Base-by-base conservation (phyloP, 1,284 basidiomycete genomes). In the Psilocybe mexicana region DNA sequence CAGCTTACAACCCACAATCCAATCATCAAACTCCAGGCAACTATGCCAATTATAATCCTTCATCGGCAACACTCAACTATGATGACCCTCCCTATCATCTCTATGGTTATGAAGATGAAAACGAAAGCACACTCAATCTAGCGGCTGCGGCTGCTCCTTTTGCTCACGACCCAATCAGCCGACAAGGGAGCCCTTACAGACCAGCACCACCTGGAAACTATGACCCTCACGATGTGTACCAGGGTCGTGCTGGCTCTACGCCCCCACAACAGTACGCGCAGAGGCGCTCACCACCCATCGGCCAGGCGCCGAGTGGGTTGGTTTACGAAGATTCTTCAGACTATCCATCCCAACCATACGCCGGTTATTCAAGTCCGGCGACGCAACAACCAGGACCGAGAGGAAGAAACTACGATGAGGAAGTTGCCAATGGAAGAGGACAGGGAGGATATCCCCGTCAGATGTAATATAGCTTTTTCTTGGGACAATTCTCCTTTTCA, bases 1-100 rank as follows among this genome's bases (percentile, higher is more conserved):
- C 88, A 25, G 79, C 82, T 24, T 89, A 87, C 72, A 84, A 81
- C 55, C 79, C 79, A 43, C 85, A 87, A 65, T 76, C 81, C 51
- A 68, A 71, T 11, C 74, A 81, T 42, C 83, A 84, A 64, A 60
- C 73, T n/a, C 69, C 77, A 28, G 77, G 76, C 51, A 72, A 74
- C 12, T 79, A 81, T 60, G 68, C 77, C 38, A 79, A 79, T 49
- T 86, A 81, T 74, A 85, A 85, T 65, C 74, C 76, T 28, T 89
- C 88, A 5, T 69, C 79, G 40, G 70, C 78, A 50, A 78, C 80
- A 46, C 74, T 88, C 52, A 75, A 67, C 8, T 78, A 85, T 36
- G 83, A 86, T 44, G 79, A 82, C 47, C 72, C 74, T 25, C 61
- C 68, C 33, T 76, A 79, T 55, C 74, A 77, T 33, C 71, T 73